Conservation (phyloP, 208 protist species). For the Acanthamoeba culbertsoni region DNA sequence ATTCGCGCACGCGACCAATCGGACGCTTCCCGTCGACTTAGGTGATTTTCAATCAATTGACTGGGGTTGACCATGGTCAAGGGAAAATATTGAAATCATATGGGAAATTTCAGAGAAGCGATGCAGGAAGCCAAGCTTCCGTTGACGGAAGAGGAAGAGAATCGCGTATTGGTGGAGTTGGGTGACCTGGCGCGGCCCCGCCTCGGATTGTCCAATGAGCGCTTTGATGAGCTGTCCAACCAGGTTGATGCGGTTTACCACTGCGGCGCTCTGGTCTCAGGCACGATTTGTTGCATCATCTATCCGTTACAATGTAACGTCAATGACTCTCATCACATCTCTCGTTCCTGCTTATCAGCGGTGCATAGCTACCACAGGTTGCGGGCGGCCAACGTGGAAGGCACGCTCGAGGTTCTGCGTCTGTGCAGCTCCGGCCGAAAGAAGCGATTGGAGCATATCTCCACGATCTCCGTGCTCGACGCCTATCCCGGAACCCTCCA, state of each 20-base stretch:
- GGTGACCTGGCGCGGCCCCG: background rate
- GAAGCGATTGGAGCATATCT: background rate
- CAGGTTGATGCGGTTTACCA: background rate
- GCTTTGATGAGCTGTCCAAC: background rate
- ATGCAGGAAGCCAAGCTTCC: background rate
- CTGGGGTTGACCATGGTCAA: background rate
- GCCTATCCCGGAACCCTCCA: background rate
- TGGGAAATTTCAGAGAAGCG: background rate
- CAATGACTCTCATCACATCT: background rate
- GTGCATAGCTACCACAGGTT: background rate
- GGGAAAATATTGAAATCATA: background rate
- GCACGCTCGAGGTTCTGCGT: background rate
- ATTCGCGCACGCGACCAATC: background rate
- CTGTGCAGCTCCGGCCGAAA: background rate
- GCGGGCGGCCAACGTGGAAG: slow-evolving; percentile 1
- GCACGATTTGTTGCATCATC: too few relatives aligned
- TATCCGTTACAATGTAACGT: too few relatives aligned
- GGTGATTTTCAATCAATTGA: background rate
- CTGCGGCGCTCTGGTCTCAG: slow-evolving; percentile 7
- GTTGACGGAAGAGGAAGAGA: background rate
- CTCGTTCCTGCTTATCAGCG: background rate
- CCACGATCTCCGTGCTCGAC: background rate
- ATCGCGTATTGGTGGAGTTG: background rate
- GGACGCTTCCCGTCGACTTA: background rate
- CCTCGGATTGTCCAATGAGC: background rate